Percentiles rank a stretch among this genome's conserved stretches.
Evolutionary conservation across 306 rosid genomes (phyloP).

Genomic region (Lablab purpureus): DNA sequence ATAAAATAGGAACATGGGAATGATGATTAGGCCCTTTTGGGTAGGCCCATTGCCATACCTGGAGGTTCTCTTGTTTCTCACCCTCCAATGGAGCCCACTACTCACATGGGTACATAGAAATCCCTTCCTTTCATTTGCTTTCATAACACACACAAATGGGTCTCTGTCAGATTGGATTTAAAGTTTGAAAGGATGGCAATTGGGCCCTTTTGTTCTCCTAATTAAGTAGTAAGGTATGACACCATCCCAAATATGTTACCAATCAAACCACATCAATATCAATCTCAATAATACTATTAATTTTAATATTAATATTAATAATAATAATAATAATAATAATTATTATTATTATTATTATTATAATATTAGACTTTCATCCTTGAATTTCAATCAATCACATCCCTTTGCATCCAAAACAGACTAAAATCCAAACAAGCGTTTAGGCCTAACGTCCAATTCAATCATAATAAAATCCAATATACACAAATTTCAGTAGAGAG

Average conservation of each 20-base stretch:
- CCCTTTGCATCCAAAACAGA: background rate
- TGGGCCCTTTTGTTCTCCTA: slow-evolving; percentile 32
- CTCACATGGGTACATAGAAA: slow-evolving; percentile 54
- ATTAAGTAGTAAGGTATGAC: slow-evolving; percentile 20
- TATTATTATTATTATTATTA: no score
- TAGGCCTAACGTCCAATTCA: slow-evolving; percentile 31
- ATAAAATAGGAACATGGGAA: slow-evolving; percentile 2
- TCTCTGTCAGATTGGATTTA: slow-evolving; percentile 44
- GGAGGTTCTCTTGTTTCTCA: slow-evolving; percentile 40
- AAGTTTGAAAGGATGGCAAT: slow-evolving; percentile 45
- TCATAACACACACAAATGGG: slow-evolving; percentile 44
- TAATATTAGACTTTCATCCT: background rate
- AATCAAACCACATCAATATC: background rate
- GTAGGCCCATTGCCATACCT: slow-evolving; percentile 32
- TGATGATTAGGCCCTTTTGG: slow-evolving; percentile 38
- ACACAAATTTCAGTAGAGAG: background rate
- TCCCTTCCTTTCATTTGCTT: slow-evolving; percentile 34
- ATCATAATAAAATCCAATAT: background rate
- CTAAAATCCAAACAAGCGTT: background rate
- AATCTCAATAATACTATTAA: no score
- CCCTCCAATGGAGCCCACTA: slow-evolving; percentile 54
- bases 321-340: background rate
- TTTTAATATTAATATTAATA: background rate
- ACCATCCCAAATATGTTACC: background rate
- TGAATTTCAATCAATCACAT: background rate